These are phyloP conservation scores for Vicia villosa DNA, from an alignment of 306 rosid species.

Conservation along the genomic window DNA sequence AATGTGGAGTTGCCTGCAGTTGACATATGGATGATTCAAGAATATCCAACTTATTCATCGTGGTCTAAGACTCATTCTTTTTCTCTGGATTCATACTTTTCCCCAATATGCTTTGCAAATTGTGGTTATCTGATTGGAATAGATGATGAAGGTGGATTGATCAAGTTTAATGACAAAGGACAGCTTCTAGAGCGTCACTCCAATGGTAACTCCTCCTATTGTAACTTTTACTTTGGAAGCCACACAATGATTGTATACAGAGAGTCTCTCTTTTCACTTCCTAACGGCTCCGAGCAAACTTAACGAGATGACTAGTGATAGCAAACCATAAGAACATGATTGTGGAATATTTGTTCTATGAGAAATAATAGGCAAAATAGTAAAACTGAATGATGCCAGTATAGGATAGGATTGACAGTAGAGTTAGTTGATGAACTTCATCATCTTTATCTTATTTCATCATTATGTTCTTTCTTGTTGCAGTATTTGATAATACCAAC, in stretches of 20 bases:
- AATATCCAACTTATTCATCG: too few relatives aligned
- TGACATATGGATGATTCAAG: not conserved
- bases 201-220: too few relatives aligned
- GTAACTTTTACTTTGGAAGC: not conserved
- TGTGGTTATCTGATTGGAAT: not conserved
- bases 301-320: not conserved
- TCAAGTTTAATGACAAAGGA: not conserved
- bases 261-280: not conserved
- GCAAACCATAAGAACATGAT: not conserved
- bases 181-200: not conserved
- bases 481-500: too few relatives aligned
- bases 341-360: not conserved
- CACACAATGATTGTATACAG: not conserved
- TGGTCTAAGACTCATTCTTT: not conserved
- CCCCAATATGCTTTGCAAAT: not conserved
- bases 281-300: not conserved
- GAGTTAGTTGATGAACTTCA: too few relatives aligned
- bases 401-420: too few relatives aligned
- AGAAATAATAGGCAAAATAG: not conserved
- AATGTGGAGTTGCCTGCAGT: accelerated
- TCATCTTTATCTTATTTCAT: too few relatives aligned
- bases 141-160: not conserved
- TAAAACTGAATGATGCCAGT: too few relatives aligned
- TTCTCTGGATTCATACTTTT: not conserved
- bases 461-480: too few relatives aligned